Base-by-base conservation (phyloP, 805 yeast species). In the Schwanniomyces vanrijiae region DNA sequence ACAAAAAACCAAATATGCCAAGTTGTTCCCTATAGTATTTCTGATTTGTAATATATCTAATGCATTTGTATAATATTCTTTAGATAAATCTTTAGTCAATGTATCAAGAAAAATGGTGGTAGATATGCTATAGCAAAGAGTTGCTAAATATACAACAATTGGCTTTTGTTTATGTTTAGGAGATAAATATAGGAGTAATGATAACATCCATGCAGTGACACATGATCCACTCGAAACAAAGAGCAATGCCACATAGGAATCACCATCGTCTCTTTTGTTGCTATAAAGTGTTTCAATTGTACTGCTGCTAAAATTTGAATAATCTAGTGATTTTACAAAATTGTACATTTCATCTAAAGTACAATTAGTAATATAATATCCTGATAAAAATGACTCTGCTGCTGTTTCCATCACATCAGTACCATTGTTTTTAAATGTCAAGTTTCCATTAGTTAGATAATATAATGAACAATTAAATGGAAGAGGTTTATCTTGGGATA, bases 191-290 rank as follows among this genome's bases (percentile, higher is more conserved):
- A 86, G 68, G 28, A 86, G 64, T 14, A 86, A 50, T 43, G 84
- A 65, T 21, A 88, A 68, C 81, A 87, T 81, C 95, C 95, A 88
- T 22, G 84, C 71, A 13, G 84, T 76, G 5, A 81, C 80, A 49
- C 82, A 80, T 16, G 80, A 69, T 0, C 83, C 80, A 45, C 81
- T 73, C 3, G 77, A 58, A n/a, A 77, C 76, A 62, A 80, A 83
- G 38, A 78, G 64, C 3, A 82, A 64, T 18, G 77, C 74, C 35
- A 73, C 71, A 48, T 69, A 69, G 18, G 71, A 57, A 50, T 68
- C 73, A n/a, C 76, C 77, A 48, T 66, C 67, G 47, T 69, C 41
- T 38, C 41, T 38, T n/a, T 38, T 38, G 13, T 38, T 38, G 5
- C 20, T 22, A 6, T 31, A 31, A 11, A 31, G 35, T 14, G 11